Evolutionary conservation across 1,284 basidiomycete species (phyloP), one percentile per base, ranked within the genome.

Genomic region (Earliella scabrosa): DNA sequence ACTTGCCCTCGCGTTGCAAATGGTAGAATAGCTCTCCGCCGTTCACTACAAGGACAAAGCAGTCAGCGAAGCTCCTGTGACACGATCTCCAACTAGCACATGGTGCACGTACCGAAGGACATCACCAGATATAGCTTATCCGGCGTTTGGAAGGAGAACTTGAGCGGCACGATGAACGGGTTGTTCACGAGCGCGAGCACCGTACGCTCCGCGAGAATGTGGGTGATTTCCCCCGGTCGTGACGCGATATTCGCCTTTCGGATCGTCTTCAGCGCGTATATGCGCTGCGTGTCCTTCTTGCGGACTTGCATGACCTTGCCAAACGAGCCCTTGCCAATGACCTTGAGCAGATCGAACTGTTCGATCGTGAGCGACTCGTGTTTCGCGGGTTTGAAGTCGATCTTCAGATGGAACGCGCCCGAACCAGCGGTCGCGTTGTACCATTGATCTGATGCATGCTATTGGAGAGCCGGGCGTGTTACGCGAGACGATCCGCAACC

Each of bases 21-120:
- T 99, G 97, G 73, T 98, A 97, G 79, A 99, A 99, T 7, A 99
- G 76, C 77, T 99, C 97, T 54, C 97, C 97, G 14, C 97, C 97
- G 64, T 99, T 99, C 51, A 99, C 94, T 91, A 57, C 0, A 13
- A 20, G 1, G 7, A 20, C 18, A 20, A 18, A 29, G 48, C 23
- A 21, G 21, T n/a, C 34, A 26, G 34, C 11, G 49, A 45, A 45
- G 27, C 36, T 7, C 32, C 34, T 49, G 31, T 45, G 35, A 36
- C 39, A 36, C 20, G n/a, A 10, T 21, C 21, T 13, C 43, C 11
- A 16, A 14, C 35, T 16, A 26, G 21, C 18, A 60, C 21, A 56
- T 27, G 32, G 34, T 43, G 58, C 23, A 70, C 83, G 57, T 46
- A 89, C 89, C 88, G 68, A 98, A 99, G 14, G 95, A 96, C 83